Base-by-base conservation (phyloP, 805 yeast species). In the Candida ovalis region DNA sequence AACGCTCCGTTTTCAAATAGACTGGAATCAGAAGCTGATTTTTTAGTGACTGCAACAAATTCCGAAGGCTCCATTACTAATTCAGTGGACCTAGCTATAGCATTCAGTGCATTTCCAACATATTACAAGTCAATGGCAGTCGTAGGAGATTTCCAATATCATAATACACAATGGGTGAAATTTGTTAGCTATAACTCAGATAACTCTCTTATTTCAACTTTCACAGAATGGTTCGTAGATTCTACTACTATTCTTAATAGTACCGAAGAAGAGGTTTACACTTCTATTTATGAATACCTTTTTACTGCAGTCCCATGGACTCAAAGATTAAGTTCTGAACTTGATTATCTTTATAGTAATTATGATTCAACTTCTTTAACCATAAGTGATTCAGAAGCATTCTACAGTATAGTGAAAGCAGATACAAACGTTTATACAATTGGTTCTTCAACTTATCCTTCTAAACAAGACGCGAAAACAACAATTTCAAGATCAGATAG, bases 271-370 rank as follows among this genome's bases (percentile, higher is more conserved):
- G 22, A 35, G 12, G 5, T 13, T 4, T 35, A 35, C 22, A 35
- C 38, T 17, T 42, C 35, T 2, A 53, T 52, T 1, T 53, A 53
- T 32, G 28, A 45, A 13, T 45, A 48, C 40, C 41, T 53, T 24
- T 53, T 45, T 51, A 50, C 52, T 21, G 45, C 48, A 15, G 54
- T 45, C 17, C 54, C 53, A 2, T 53, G 50, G 28, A 33, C 52
- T 12, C 10, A 18, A 22, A 44, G 57, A 35, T 33, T 53, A 17
- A 43, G 38, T 13, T 27, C 45, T 24, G 54, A 48, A 44, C 52
- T 50, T 25, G 42, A 40, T n/a, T 48, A 35, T 21, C 22, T 35
- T 5, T 32, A 32, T 15, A 7, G 12, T 15, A 7, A 8, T 10
- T 32, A 32, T 15, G 36, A 32, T 32, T n/a, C 21, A 4, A 17